Evolutionary conservation across 192 early-diverging fungal species (phyloP).

Genomic region (Powellomyces hirtus): DNA sequence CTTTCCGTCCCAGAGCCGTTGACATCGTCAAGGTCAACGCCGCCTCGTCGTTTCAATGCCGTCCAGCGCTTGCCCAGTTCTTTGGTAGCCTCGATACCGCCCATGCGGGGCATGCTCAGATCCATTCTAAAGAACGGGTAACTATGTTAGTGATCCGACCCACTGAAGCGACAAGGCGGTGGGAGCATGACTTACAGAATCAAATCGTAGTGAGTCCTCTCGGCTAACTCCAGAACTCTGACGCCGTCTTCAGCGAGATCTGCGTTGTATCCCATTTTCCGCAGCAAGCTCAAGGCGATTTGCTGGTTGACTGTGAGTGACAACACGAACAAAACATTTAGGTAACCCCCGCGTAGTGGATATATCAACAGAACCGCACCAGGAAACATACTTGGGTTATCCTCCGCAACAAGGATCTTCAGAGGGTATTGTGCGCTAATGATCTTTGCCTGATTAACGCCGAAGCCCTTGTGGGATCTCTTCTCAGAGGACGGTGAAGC

Average conservation of each 20-base stretch:
- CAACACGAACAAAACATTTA: no score
- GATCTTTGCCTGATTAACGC: neutral
- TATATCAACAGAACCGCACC: no score
- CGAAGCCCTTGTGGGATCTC: neutral
- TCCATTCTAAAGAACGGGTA: constrained; percentile 11
- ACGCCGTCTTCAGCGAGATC: constrained; percentile 21
- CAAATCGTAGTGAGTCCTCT: constrained; percentile 11
- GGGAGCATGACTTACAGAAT: constrained; percentile 7
- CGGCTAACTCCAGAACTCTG: constrained; percentile 15
- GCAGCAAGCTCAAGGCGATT: constrained; percentile 19
- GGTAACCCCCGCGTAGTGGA: no score
- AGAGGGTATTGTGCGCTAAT: constrained; percentile 17
- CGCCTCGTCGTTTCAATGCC: neutral
- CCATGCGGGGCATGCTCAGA: constrained; percentile 25
- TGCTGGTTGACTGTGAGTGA: constrained; percentile 21
- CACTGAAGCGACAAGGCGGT: neutral
- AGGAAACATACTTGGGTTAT: constrained; percentile 21
- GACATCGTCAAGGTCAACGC: neutral
- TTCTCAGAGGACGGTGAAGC: no score
- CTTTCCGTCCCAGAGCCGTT: neutral
- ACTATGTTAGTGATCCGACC: neutral
- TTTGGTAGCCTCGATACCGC: constrained; percentile 16
- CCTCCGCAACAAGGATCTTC: constrained; percentile 22
- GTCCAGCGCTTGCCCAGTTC: constrained; percentile 1
- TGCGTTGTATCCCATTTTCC: constrained; percentile 26